These are phyloP conservation scores for Delonix regia DNA, from an alignment of 306 rosid species.

Conservation along the genomic window DNA sequence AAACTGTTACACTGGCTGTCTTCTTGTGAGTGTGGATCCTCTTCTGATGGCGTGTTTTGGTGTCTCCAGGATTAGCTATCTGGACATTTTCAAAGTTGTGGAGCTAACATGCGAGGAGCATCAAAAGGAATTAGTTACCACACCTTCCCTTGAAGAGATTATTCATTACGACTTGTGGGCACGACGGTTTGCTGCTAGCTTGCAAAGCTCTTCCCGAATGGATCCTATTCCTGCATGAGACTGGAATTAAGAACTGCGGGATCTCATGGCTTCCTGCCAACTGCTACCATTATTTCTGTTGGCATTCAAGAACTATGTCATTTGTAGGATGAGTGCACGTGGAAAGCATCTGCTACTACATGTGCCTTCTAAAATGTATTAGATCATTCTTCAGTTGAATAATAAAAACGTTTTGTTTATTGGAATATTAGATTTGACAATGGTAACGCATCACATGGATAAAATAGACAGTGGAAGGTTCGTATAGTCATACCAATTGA, in stretches of 20 bases:
- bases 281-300: constrained; percentile 15
- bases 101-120: constrained; percentile 91
- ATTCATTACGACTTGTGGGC: constrained; percentile 93
- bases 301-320: constrained; percentile 35
- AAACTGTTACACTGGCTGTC: neutral
- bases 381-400: constrained; percentile 32
- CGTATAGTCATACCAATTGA: constrained; percentile 15
- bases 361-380: neutral
- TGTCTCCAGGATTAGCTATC: constrained; percentile 76
- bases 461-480: too few relatives aligned
- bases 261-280: constrained; percentile 20
- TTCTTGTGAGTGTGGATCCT: neutral
- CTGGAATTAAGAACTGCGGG: constrained; percentile 3
- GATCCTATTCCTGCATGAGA: constrained; percentile 69
- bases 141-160: constrained; percentile 95
- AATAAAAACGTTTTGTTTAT: neutral
- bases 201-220: constrained; percentile 50
- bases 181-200: constrained; percentile 68
- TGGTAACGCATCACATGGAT: neutral
- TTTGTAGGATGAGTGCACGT: constrained; percentile 23
- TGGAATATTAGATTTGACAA: constrained; percentile 10
- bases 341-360: neutral
- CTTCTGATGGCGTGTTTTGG: constrained; percentile 12
- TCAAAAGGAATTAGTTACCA: constrained; percentile 57
- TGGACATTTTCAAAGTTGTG: constrained; percentile 93